phyloP scores from a whole-genome alignment of 2,329 filamentous ascomycete species.

The Fonsecaea erecta region DNA sequence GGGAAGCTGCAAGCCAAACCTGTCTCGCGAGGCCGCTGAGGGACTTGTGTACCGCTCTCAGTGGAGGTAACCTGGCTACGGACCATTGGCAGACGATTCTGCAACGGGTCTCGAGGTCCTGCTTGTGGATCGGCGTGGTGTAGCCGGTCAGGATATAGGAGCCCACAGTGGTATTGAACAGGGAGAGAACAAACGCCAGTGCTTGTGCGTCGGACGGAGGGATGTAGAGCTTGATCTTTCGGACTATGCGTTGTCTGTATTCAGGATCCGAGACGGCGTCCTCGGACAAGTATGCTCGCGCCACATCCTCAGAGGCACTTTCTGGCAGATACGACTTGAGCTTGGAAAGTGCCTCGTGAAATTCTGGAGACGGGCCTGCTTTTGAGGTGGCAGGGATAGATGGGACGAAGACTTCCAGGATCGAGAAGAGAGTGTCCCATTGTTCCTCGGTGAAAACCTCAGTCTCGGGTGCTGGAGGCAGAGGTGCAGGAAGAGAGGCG shows the following conservation, averaged over 20 bases:
- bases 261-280: conserved; percentile 53
- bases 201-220: conserved; percentile 55
- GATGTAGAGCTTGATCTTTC: conserved; percentile 56
- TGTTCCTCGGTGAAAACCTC: conserved; percentile 59
- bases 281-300: conserved; percentile 55
- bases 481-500: conserved; percentile 48
- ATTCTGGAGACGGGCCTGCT: conserved; percentile 10
- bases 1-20: conserved; percentile 59
- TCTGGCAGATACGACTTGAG: conserved; percentile 41
- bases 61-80: conserved; percentile 56
- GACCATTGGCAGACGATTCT: conserved; percentile 59
- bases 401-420: conserved; percentile 63
- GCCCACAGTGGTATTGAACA: conserved; percentile 60
- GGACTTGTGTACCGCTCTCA: conserved; percentile 57
- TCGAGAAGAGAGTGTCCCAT: conserved; percentile 63
- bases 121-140: conserved; percentile 58
- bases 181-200: conserved; percentile 57
- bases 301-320: conserved; percentile 44
- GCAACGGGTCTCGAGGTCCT: conserved; percentile 60
- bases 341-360: conserved; percentile 25
- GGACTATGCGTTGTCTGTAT: conserved; percentile 56
- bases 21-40: conserved; percentile 57
- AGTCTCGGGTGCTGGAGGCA: conserved; percentile 53
- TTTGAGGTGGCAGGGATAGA: conserved; percentile 50
- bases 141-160: conserved; percentile 63